Base-by-base conservation (phyloP, 345 rosid genomes). In the Lagerstroemia speciosa region DNA sequence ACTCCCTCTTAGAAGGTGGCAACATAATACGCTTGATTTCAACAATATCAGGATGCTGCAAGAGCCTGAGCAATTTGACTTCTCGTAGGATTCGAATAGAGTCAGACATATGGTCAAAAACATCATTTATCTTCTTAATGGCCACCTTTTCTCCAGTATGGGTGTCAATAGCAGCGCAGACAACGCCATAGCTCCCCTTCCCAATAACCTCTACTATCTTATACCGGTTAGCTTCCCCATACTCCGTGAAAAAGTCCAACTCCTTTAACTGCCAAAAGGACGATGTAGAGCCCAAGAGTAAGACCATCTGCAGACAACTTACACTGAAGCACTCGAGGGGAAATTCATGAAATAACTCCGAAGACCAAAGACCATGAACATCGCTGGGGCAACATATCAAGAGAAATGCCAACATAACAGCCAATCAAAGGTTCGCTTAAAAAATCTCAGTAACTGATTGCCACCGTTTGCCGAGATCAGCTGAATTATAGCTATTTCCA, bases 171-270 rank as follows among this genome's bases (percentile, higher is more conserved):
- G 97, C 99, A n/a, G 98, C 96, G 78, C 99, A 94, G 67, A 94
- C 99, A 73, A 92, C 96, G 67, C 98, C 99, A 70, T 94, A 94
- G 87, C 99, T 92, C 74, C 98, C 99, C 78, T 90, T 94, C 22
- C 97, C 97, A 64, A 94, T 84, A 30, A 94, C 93, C 82, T 92
- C 97, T 67, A 94, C 81, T 74, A 92, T 82, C 69, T 80, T 87
- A 67, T 94, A 92, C 69, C 93, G 82, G 70, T 92, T 94, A 20
- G 99, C 97, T 82, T 94, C 99, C 30, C 93, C 98, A 43, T 91
- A 94, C 82, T 92, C 99, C 0, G 97, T 88, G 89, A 94, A 94
- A 76, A 94, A 89, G 20, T 89, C 93, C 77, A 82, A 71, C 48
- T 83, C 98, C 72, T 91, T 91, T 64, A 85, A 65, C 75, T 83